Conservation (phyloP, 179 eudicot species). For the Gypsophila paniculata region DNA sequence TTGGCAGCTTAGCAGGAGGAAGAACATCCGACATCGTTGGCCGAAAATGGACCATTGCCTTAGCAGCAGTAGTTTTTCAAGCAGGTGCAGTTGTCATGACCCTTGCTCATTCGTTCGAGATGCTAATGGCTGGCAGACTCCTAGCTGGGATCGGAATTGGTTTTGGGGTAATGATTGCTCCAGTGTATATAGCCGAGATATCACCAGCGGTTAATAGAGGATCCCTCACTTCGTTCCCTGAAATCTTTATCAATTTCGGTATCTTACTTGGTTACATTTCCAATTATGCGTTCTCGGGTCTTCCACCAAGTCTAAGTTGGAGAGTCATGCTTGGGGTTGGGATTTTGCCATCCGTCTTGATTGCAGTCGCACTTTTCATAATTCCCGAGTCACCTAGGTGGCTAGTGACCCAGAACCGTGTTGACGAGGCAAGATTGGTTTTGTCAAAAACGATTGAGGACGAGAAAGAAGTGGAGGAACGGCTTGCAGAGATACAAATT, state of each 20-base stretch:
- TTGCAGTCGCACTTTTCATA: constrained; percentile 32
- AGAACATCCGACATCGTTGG: constrained; percentile 43
- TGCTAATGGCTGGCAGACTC: constrained; percentile 41
- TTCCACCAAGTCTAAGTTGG: constrained; percentile 30
- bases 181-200: constrained; percentile 44
- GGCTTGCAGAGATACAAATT: constrained; percentile 33
- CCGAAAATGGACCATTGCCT: constrained; percentile 41
- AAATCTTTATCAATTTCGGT: constrained; percentile 39
- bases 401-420: constrained; percentile 33
- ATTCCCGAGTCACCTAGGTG: constrained; percentile 50
- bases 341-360: constrained; percentile 34
- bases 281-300: constrained; percentile 37
- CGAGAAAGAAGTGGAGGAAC: constrained; percentile 34
- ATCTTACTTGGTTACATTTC: constrained; percentile 43
- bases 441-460: constrained; percentile 30
- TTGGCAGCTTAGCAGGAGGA: constrained; percentile 39
- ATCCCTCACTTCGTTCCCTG: constrained; percentile 45
- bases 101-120: constrained; percentile 27
- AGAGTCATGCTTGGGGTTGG: constrained; percentile 42
- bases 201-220: constrained; percentile 40
- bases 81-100: constrained; percentile 42
- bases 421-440: constrained; percentile 35
- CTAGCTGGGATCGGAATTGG: constrained; percentile 46
- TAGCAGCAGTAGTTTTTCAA: constrained; percentile 37
- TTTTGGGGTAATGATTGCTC: constrained; percentile 35